These are phyloP conservation scores for Elsinoe perseae DNA, from an alignment of 2,329 filamentous ascomycete genomes.

Conservation along the genomic window DNA sequence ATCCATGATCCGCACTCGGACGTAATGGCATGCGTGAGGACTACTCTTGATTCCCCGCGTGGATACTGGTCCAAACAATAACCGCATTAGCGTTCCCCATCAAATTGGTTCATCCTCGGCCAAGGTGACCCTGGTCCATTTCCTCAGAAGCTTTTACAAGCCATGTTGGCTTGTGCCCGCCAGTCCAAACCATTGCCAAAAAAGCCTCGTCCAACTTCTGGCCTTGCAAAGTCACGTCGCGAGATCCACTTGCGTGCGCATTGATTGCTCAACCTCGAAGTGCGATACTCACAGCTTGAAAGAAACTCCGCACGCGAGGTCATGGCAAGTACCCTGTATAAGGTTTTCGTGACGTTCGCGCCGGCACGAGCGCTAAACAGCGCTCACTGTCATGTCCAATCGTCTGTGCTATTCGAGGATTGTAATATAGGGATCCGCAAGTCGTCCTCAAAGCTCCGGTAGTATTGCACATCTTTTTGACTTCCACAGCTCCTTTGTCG, in stretches of 20 bases:
- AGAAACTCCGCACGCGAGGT: neutral
- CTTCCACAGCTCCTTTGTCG: no score
- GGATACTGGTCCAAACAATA: neutral
- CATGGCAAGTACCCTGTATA: neutral
- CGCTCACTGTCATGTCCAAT: slow-evolving; percentile 3
- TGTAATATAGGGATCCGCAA: neutral
- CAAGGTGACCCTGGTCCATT: slow-evolving; percentile 2
- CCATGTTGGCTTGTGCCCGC: slow-evolving; percentile 4
- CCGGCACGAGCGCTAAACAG: slow-evolving; percentile 1
- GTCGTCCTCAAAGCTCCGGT: neutral
- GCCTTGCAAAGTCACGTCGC: neutral
- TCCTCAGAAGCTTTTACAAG: slow-evolving; percentile 2
- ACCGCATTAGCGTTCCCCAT: neutral
- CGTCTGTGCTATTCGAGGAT: slow-evolving; percentile 10
- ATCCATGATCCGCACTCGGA: neutral
- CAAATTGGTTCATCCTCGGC: slow-evolving; percentile 4
- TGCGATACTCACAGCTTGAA: neutral
- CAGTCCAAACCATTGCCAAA: slow-evolving; percentile 7
- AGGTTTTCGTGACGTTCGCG: neutral
- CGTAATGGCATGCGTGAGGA: neutral
- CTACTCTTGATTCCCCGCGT: neutral
- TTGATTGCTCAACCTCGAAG: neutral
- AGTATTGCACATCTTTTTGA: neutral
- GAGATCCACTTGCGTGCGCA: neutral
- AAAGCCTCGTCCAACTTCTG: neutral